Evolutionary conservation across 352 stramenopile genomes (phyloP).

Genomic region (Phytophthora foliorum): DNA sequence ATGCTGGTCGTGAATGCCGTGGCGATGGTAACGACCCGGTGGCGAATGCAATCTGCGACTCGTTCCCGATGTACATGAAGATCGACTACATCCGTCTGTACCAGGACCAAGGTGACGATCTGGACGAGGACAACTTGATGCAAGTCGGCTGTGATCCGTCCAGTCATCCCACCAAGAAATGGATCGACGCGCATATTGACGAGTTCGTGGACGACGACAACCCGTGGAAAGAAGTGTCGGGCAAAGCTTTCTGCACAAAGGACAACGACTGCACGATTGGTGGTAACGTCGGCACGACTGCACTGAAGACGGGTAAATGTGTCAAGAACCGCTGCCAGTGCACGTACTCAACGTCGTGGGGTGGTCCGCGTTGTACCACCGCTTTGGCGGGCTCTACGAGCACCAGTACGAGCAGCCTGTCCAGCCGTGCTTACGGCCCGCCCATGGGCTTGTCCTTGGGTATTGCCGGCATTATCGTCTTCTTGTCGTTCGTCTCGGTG

Average conservation of each 20-base stretch:
- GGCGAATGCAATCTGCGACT: constrained; percentile 76
- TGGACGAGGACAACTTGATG: constrained; percentile 61
- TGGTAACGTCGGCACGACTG: constrained; percentile 43
- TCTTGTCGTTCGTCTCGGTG: constrained; percentile 43
- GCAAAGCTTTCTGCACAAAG: constrained; percentile 47
- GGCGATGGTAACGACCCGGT: constrained; percentile 57
- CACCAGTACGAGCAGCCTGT: constrained; percentile 32
- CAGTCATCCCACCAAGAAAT: constrained; percentile 72
- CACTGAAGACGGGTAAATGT: constrained; percentile 55
- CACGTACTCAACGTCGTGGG: constrained; percentile 56
- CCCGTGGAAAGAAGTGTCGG: constrained; percentile 47
- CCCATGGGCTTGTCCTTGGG: constrained; percentile 56
- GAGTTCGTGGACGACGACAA: constrained; percentile 73
- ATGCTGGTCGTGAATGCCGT: constrained; percentile 48
- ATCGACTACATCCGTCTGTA: constrained; percentile 91
- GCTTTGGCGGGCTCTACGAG: constrained; percentile 35
- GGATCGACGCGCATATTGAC: constrained; percentile 75
- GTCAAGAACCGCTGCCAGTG: constrained; percentile 59
- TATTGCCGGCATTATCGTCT: constrained; percentile 37
- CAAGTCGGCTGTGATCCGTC: constrained; percentile 64
- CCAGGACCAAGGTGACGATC: constrained; percentile 51
- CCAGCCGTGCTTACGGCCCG: constrained; percentile 56
- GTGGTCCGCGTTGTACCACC: constrained; percentile 68
- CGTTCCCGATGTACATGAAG: constrained; percentile 88
- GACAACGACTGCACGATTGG: constrained; percentile 62